Conservation (phyloP, 345 rosid species). For the Laguncularia racemosa region DNA sequence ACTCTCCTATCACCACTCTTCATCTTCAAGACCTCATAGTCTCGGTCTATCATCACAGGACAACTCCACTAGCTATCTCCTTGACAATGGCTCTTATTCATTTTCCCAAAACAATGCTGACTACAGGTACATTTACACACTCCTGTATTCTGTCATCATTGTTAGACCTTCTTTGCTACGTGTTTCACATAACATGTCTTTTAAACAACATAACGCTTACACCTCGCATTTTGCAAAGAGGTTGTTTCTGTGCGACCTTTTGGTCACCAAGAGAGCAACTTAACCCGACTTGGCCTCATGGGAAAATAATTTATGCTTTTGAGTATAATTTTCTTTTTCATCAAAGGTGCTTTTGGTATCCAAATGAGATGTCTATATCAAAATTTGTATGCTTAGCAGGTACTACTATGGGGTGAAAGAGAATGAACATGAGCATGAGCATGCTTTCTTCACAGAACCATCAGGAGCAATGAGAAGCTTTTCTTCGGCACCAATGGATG, state of each 20-base stretch:
- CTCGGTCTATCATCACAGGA: conserved; percentile 25
- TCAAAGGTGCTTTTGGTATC: background rate
- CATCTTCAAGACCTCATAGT: conserved; percentile 30
- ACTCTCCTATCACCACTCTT: conserved; percentile 12
- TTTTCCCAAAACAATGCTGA: conserved; percentile 25
- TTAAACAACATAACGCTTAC: too few species aligned
- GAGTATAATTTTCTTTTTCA: too few species aligned
- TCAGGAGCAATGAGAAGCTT: conserved; percentile 51
- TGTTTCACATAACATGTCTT: background rate
- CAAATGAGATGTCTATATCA: too few species aligned
- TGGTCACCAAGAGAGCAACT: too few species aligned
- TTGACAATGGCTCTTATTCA: conserved; percentile 31
- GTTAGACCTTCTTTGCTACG: too few species aligned
- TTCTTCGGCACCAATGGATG: conserved; percentile 53
- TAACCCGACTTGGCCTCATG: too few species aligned
- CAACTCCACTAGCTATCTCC: conserved; percentile 25
- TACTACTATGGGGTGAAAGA: conserved; percentile 38
- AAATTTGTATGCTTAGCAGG: conserved; percentile 3
- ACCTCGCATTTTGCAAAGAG: too few species aligned
- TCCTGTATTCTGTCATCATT: too few species aligned
- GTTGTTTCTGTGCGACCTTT: too few species aligned
- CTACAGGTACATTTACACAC: conserved; percentile 33
- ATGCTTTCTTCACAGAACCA: conserved; percentile 65
- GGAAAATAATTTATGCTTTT: too few species aligned
- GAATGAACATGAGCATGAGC: conserved; percentile 32